Base-by-base conservation (phyloP, 2,329 filamentous ascomycete genomes). In the Helicocarpus griseus region DNA sequence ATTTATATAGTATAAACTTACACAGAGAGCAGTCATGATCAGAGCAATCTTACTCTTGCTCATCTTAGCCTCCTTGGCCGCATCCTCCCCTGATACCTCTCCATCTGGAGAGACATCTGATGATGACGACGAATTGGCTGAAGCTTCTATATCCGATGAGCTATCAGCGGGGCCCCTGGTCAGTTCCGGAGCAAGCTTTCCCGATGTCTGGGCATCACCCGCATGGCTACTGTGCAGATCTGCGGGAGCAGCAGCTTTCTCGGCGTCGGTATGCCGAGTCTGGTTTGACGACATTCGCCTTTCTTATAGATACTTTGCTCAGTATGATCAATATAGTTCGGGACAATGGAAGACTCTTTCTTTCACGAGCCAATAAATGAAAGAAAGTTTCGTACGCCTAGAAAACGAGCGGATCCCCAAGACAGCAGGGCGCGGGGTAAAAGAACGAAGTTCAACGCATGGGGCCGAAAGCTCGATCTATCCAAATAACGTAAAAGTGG, bases 11-110 rank as follows among this genome's bases (percentile, higher is more conserved):
- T 13, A 33, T 13, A 11, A 24, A 54, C 50, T 46, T 41, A 56
- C 54, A 29, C 54, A 54, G n/a, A 56, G 53, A 33, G 54, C 54
- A 11, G 50, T 48, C 44, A 56, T 54, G 21, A 56, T 54, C n/a
- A 56, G 26, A 48, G 51, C 49, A 47, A 54, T 52, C 28, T 53
- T 55, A 31, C 53, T 39, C 49, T 53, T 56, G 4, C 49, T 45
- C 50, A 54, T 48, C 39, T 51, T 56, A 2, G 29, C 28, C 35
- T 52, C 53, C n/a, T 26, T 31, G 5, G 19, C 26, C 7, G 3
- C 24, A 33, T 38, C 39, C 28, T 54, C 17, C 19, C 45, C 14
- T 17, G 22, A 26, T n/a, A 6, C 17, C 26, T n/a, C 24, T 8
- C 41, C 14, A 4, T 14, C n/a, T 5, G 24, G 14, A 28, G 41